A percentile compares a stretch with the other conserved stretches of the same genome.
These are phyloP conservation scores for Sporothrix schenckii DNA, from an alignment of 2,329 filamentous ascomycete genomes.

Conservation along the genomic window DNA sequence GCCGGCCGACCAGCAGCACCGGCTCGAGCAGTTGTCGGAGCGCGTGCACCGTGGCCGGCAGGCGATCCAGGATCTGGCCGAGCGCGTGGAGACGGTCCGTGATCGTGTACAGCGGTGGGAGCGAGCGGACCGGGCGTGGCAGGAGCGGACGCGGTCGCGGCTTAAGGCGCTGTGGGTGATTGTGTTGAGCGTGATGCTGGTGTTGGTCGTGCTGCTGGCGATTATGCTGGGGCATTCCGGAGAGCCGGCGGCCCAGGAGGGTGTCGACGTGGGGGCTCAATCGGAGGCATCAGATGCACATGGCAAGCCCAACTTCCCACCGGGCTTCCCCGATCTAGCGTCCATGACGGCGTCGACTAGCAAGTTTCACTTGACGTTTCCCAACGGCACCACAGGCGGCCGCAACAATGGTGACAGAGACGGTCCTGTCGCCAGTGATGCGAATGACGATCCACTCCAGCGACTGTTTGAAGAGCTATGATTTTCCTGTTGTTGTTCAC, in stretches of 20 bases:
- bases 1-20: slow-evolving; percentile 66
- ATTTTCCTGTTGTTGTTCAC: not conserved
- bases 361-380: slow-evolving; percentile 26
- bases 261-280: slow-evolving; percentile 12
- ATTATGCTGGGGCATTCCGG: slow-evolving; percentile 37
- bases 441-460: slow-evolving; percentile 25
- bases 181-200: slow-evolving; percentile 53
- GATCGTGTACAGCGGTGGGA: slow-evolving; percentile 69
- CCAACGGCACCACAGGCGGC: slow-evolving; percentile 10
- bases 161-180: slow-evolving; percentile 67
- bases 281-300: not conserved
- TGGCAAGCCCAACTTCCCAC: not conserved
- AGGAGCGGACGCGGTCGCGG: slow-evolving; percentile 66
- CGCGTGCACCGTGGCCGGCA: slow-evolving; percentile 64
- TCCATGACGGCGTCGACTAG: not conserved
- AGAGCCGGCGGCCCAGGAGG: slow-evolving; percentile 39
- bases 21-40: slow-evolving; percentile 63
- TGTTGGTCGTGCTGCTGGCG: slow-evolving; percentile 52
- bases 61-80: slow-evolving; percentile 62
- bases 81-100: slow-evolving; percentile 65
- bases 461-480: slow-evolving; percentile 34
- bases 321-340: slow-evolving; percentile 16
- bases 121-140: slow-evolving; percentile 66
- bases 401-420: not conserved
- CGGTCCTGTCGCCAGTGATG: not conserved